phyloP scores from a whole-genome alignment of 768 basidiomycete species.

The Rhodotorula kratochvilovae region DNA sequence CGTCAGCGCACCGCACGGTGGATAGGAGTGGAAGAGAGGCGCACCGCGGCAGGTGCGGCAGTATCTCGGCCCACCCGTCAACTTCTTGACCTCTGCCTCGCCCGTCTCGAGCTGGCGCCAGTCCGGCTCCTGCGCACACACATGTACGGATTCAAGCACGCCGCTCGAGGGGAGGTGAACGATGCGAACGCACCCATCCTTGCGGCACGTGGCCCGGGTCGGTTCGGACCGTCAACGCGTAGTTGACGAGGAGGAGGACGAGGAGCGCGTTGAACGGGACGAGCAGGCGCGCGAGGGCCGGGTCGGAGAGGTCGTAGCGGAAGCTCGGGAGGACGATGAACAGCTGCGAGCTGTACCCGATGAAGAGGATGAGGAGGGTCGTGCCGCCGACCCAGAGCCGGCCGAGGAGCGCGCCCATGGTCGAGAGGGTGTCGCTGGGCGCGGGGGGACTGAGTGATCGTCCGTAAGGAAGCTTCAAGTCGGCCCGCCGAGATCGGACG shows the following conservation, averaged over 20 bases:
- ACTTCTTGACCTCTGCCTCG: slow-evolving; percentile 76
- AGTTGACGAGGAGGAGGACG: slow-evolving; percentile 77
- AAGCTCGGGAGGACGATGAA: slow-evolving; percentile 74
- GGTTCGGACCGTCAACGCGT: slow-evolving; percentile 72
- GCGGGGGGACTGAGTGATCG: too few species aligned
- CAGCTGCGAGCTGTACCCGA: slow-evolving; percentile 80
- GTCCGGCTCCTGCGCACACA: slow-evolving; percentile 64
- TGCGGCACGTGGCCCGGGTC: slow-evolving; percentile 78
- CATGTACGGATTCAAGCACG: background rate
- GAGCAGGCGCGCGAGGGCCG: slow-evolving; percentile 22
- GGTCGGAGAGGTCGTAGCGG: background rate
- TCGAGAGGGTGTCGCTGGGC: too few species aligned
- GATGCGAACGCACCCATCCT: slow-evolving; percentile 37
- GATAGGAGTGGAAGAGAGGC: slow-evolving; percentile 66
- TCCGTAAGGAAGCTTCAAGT: too few species aligned
- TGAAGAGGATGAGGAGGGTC: slow-evolving; percentile 57
- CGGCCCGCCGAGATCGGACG: too few species aligned
- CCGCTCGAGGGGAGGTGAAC: background rate
- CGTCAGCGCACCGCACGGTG: background rate
- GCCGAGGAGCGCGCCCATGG: slow-evolving; percentile 17
- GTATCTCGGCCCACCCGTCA: slow-evolving; percentile 74
- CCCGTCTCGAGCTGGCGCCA: slow-evolving; percentile 58
- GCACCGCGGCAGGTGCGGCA: slow-evolving; percentile 80
- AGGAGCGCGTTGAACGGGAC: slow-evolving; percentile 60
- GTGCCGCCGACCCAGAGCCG: slow-evolving; percentile 45